phyloP scores from a whole-genome alignment of 2,329 filamentous ascomycete genomes.

The Pestalotiopsis sp. region DNA sequence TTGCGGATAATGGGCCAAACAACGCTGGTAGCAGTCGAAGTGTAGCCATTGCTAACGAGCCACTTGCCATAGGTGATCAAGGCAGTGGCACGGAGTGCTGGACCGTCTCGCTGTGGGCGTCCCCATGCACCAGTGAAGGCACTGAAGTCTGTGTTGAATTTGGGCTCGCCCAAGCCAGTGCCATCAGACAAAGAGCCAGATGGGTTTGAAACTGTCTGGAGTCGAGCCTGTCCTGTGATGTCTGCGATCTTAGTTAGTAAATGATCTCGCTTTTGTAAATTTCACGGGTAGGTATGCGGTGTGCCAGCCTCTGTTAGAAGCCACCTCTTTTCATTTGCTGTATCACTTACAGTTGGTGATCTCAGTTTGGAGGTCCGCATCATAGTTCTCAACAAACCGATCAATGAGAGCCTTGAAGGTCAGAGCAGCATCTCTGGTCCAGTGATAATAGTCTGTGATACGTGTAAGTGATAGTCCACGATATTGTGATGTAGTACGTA shows the following conservation, averaged over 20 bases:
- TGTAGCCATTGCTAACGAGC: constrained; percentile 68
- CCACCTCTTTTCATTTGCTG: too few relatives aligned
- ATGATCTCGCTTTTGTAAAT: background rate
- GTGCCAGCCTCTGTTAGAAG: background rate
- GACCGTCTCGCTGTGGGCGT: constrained; percentile 79
- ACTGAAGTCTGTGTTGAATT: constrained; percentile 67
- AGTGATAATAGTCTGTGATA: constrained; percentile 71
- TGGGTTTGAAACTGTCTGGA: constrained; percentile 71
- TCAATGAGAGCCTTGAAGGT: constrained; percentile 72
- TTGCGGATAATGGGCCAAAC: constrained; percentile 78
- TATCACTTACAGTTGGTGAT: constrained; percentile 59
- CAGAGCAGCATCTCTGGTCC: constrained; percentile 75
- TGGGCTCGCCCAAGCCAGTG: constrained; percentile 69
- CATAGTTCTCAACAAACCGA: constrained; percentile 61
- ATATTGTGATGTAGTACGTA: constrained; percentile 34
- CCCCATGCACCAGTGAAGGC: constrained; percentile 73
- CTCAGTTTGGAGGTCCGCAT: constrained; percentile 56
- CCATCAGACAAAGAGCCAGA: constrained; percentile 61
- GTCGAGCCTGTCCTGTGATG: constrained; percentile 65
- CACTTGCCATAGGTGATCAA: constrained; percentile 74
- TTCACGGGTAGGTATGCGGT: background rate
- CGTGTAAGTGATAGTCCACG: background rate
- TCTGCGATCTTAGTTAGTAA: constrained; percentile 29
- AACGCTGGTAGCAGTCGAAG: constrained; percentile 54
- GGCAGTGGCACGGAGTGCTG: constrained; percentile 74